Evolutionary conservation across 176 grass and related monocot species (phyloP), one percentile per base, ranked within the genome.

Genomic region (Elymus sibiricus): DNA sequence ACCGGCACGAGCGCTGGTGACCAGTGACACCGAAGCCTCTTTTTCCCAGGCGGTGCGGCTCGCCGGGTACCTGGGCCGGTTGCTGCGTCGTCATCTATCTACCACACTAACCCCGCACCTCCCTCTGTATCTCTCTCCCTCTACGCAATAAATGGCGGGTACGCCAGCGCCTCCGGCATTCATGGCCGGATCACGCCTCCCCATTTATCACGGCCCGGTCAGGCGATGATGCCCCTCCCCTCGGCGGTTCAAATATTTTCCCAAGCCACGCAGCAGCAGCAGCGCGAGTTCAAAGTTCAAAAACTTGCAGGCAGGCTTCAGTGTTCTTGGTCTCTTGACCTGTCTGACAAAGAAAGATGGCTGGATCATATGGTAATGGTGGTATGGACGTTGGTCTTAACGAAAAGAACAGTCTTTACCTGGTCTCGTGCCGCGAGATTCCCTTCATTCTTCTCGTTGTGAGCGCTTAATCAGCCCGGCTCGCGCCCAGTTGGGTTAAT

Each of bases 361-460:
- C 67, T 65, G 66, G 65, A 87, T 79, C 79, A 70, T 71, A 32
- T 76, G 21, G 29, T 74, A 70, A 46, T 74, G 71, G 71, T 17
- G 49, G 49, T 2, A 74, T 17, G 71, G n/a, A 78, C 26, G 83
- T 51, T 80, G 61, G 15, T 70, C 44, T 51, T 62, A 62, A 76
- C 47, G 69, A 63, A 87, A 91, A 80, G 47, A 84, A 63, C 17
- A 63, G 39, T 64, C 39, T 84, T 84, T 53, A 77, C 85, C 47
- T 28, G 60, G 62, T 68, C 46, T 70, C 67, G 62, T 59, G 49
- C 84, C n/a, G 49, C 26, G 4, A 91, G 89, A 91, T 91, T 88
- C 85, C 85, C 70, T 53, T 56, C 85, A 91, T 91, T 88, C 77
- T 64, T 77, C 85, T 85, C 77, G 89, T 81, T 81, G 85, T 88